Percentiles rank a stretch among this genome's conserved stretches.
phyloP scores from a whole-genome alignment of 2,329 filamentous ascomycete species.

The Sordariomycetes sp. region DNA sequence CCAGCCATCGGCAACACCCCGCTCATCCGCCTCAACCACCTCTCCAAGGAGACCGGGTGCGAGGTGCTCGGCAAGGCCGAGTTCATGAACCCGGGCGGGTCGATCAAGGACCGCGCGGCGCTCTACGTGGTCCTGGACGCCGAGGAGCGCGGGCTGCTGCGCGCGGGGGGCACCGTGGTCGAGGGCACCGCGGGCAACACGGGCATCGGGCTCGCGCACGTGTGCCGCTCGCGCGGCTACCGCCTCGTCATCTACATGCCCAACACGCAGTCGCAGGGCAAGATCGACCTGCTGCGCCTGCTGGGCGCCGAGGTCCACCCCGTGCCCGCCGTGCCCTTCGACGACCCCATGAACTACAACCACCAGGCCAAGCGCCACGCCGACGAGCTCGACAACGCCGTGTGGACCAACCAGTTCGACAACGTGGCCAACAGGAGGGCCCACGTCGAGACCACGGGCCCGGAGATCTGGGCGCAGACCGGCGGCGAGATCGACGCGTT shows the following conservation, averaged over 20 bases:
- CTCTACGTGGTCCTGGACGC: conserved; percentile 91
- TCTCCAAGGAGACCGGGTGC: conserved; percentile 87
- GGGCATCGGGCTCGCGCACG: conserved; percentile 92
- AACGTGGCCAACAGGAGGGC: conserved; percentile 89
- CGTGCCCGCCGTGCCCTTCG: conserved; percentile 89
- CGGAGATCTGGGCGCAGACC: conserved; percentile 95
- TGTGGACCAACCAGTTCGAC: conserved; percentile 99
- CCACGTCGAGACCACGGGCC: conserved; percentile 93
- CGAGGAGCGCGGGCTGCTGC: conserved; percentile 74
- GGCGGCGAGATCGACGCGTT: conserved; percentile 80
- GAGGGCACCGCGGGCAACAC: conserved; percentile 98
- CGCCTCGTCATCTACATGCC: conserved; percentile 99
- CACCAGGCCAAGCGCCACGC: conserved; percentile 88
- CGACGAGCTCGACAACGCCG: conserved; percentile 74
- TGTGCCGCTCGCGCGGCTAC: conserved; percentile 87
- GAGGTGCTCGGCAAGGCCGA: conserved; percentile 93
- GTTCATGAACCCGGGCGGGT: conserved; percentile 96
- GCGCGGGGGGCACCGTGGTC: conserved; percentile 83
- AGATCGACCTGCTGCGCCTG: conserved; percentile 84
- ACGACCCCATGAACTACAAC: conserved; percentile 95
- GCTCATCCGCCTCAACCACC: conserved; percentile 76
- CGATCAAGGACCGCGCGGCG: conserved; percentile 91
- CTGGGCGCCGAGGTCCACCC: conserved; percentile 93
- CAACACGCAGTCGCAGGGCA: conserved; percentile 95
- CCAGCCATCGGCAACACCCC: conserved; percentile 95